Base-by-base conservation (phyloP, 2,329 filamentous ascomycete species). In the Fonsecaea monophora region DNA sequence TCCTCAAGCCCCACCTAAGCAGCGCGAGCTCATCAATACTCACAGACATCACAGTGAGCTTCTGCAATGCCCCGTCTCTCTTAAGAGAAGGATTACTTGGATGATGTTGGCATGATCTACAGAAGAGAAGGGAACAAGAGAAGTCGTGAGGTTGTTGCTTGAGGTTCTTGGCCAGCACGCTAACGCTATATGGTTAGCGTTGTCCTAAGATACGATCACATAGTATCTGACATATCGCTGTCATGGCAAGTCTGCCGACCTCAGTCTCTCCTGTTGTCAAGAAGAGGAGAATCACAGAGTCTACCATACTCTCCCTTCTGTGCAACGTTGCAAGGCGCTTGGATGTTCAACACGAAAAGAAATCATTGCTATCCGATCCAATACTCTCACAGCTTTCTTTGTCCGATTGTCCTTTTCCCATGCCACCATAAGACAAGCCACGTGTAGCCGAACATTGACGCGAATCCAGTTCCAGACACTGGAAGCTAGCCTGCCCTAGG, bases 101-200 rank as follows among this genome's bases (percentile, higher is more conserved):
- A 48, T 48, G 45, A 50, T 10, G 25, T 50, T 8, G 34, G 15
- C 50, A 34, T 40, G 35, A 60, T 37, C 10, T 38, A 18, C 12
- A 32, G 40, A 65, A 57, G 50, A 56, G 37, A 18, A 56, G 25
- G 25, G 21, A 53, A 25, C 25, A 25, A 53, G n/a, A 42, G 48
- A 45, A 38, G 50, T 37, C 8, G 54, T n/a, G 50, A 65, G 30
- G 55, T 64, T 54, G 21, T 10, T 18, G 35, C 25, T 3, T 53
- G 40, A 25, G 13, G 18, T 7, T 9, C n/a, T 45, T 62, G 21
- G 60, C 35, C 12, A 34, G 10, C 4, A 4, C n/a, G 48, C 64
- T 61, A 66, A 34, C 64, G 38, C 10, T 10, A 61, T 50, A 9
- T 10, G 38, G 64, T 66, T 66, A 66, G 64, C 53, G 58, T 37